Conservation (phyloP, 225 moss, liverwort and hornwort species). For the Marchantia polymorpha region DNA sequence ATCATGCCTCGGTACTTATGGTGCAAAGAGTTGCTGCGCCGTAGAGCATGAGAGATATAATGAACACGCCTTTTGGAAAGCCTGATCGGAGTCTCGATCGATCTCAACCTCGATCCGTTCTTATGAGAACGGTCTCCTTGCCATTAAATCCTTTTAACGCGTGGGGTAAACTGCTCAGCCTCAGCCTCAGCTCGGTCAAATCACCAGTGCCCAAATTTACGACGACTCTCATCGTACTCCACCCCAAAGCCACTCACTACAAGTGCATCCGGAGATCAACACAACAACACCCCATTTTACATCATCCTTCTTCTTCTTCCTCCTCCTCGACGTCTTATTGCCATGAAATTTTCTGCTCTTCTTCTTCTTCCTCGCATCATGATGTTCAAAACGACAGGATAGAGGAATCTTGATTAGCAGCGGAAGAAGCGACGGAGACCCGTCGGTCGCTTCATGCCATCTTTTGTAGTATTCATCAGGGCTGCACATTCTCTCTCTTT, state of each 20-base stretch:
- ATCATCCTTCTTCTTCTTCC: not conserved
- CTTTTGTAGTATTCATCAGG: too few relatives aligned
- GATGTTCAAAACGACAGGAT: too few relatives aligned
- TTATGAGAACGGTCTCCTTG: not conserved
- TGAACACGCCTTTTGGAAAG: not conserved
- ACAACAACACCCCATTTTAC: not conserved
- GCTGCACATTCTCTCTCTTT: too few relatives aligned
- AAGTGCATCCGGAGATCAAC: not conserved
- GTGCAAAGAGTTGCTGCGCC: not conserved
- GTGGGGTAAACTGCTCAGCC: not conserved
- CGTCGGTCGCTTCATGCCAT: too few relatives aligned
- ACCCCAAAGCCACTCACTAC: too few relatives aligned
- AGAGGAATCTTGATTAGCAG: too few relatives aligned
- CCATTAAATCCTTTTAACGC: not conserved
- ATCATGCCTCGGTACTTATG: not conserved
- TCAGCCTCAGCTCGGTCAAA: not conserved
- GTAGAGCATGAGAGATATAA: not conserved
- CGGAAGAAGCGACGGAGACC: too few relatives aligned
- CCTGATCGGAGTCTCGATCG: not conserved
- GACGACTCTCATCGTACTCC: too few relatives aligned
- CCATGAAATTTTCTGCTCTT: too few relatives aligned
- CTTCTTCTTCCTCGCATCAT: too few relatives aligned
- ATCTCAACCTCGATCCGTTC: not conserved
- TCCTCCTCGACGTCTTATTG: not conserved
- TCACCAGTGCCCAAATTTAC: not conserved